Conservation (phyloP, 371 early-diverging fungal species). For the Thermomucor indicae-seudaticae region DNA sequence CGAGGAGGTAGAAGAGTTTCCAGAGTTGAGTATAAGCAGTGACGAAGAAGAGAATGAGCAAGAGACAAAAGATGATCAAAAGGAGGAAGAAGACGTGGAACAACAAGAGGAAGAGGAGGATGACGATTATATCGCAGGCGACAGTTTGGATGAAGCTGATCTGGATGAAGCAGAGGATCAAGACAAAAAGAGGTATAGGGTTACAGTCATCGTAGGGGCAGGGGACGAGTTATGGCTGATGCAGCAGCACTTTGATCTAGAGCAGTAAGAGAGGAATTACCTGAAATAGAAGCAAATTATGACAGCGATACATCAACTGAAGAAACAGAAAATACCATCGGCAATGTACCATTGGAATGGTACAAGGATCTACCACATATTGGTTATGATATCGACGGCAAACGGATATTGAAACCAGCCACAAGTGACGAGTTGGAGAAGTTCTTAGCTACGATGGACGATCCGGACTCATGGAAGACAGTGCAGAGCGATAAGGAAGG, state of each 20-base stretch:
- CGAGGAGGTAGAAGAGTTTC: slow-evolving; percentile 36
- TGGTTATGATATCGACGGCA: slow-evolving; percentile 93
- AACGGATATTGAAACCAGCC: slow-evolving; percentile 84
- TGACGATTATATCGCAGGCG: slow-evolving; percentile 32
- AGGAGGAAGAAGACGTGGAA: slow-evolving; percentile 33
- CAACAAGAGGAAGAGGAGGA: slow-evolving; percentile 28
- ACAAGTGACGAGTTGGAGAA: slow-evolving; percentile 88
- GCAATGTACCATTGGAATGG: slow-evolving; percentile 95
- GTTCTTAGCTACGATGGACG: slow-evolving; percentile 89
- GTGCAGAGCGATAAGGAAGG: slow-evolving; percentile 79
- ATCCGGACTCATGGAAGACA: slow-evolving; percentile 88
- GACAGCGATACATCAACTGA: slow-evolving; percentile 90
- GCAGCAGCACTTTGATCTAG: neutral
- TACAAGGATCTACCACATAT: slow-evolving; percentile 95
- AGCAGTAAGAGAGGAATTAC: too few relatives aligned
- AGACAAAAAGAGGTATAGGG: too few relatives aligned
- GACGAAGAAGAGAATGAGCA: slow-evolving; percentile 33
- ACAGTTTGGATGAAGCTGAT: slow-evolving; percentile 42
- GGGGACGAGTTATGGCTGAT: neutral
- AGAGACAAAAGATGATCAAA: slow-evolving; percentile 25
- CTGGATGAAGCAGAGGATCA: too few relatives aligned
- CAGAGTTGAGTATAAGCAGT: slow-evolving; percentile 34
- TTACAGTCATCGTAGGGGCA: too few relatives aligned
- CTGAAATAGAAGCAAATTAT: slow-evolving; percentile 89
- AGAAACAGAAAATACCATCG: slow-evolving; percentile 81